Conservation (phyloP, 2,329 filamentous ascomycete genomes). For the Spiromastix sp. region DNA sequence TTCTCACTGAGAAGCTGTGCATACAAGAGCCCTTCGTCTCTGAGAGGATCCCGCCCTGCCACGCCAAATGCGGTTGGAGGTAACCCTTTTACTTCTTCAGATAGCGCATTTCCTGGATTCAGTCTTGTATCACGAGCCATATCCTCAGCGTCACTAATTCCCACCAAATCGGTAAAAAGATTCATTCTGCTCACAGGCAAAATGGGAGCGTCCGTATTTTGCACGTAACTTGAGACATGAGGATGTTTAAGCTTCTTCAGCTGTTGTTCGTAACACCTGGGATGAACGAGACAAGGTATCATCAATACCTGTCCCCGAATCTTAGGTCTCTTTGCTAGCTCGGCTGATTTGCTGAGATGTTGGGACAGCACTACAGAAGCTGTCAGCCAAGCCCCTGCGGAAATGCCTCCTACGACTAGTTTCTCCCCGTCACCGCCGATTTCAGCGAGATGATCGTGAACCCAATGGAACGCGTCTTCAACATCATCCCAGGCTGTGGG, state of each 20-base stretch:
- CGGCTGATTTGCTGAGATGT: constrained; percentile 20
- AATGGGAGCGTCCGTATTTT: constrained; percentile 42
- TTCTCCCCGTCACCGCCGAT: constrained; percentile 30
- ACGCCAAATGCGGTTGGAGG: constrained; percentile 38
- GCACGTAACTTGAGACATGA: constrained; percentile 34
- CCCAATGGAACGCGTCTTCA: constrained; percentile 46
- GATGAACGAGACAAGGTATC: constrained; percentile 38
- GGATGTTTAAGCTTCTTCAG: constrained; percentile 28
- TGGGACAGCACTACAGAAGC: constrained; percentile 34
- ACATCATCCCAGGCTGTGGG: constrained; percentile 45
- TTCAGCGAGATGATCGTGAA: constrained; percentile 33
- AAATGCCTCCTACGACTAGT: constrained; percentile 40
- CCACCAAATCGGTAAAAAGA: constrained; percentile 20
- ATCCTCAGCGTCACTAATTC: constrained; percentile 16
- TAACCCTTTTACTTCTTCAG: constrained; percentile 29
- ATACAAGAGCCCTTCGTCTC: constrained; percentile 42
- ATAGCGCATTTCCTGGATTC: constrained; percentile 28
- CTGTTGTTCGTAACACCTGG: constrained; percentile 24
- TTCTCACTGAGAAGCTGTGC: constrained; percentile 34
- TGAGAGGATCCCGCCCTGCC: constrained; percentile 37
- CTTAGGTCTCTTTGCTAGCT: constrained; percentile 14
- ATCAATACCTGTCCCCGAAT: constrained; percentile 43
- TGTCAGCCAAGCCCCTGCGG: constrained; percentile 37
- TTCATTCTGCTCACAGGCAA: constrained; percentile 31
- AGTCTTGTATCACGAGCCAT: constrained; percentile 24